Evolutionary conservation across 495 filamentous ascomycete genomes (phyloP).

Genomic region (Lophiotrema nucula): DNA sequence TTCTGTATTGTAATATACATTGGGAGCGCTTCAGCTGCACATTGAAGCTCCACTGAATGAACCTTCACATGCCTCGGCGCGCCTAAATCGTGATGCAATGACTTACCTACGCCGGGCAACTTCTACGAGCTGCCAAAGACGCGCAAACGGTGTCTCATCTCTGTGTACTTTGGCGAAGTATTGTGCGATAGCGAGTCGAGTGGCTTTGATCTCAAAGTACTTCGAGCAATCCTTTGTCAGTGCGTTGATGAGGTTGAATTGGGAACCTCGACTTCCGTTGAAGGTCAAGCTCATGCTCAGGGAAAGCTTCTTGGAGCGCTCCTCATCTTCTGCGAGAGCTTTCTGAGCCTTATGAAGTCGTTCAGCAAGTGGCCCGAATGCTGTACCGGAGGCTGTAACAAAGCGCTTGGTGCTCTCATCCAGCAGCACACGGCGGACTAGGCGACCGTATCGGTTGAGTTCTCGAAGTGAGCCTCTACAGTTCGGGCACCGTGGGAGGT

Average conservation of each 20-base stretch:
- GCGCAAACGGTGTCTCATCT: constrained; percentile 10
- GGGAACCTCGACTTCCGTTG: neutral
- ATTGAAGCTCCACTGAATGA: too few relatives aligned
- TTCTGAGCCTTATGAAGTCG: neutral
- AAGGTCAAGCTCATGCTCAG: neutral
- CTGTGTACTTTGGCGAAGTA: constrained; percentile 36
- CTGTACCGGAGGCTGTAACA: constrained; percentile 50
- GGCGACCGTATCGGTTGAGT: constrained; percentile 64
- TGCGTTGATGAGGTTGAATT: neutral
- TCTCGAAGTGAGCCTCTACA: constrained; percentile 64
- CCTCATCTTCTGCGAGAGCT: neutral
- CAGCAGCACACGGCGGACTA: constrained; percentile 61
- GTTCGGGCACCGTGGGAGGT: constrained; percentile 50
- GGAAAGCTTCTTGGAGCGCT: neutral
- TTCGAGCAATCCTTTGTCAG: constrained; percentile 56
- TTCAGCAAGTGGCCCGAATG: constrained; percentile 40
- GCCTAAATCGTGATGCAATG: neutral
- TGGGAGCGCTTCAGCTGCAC: too few relatives aligned
- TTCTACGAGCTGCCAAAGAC: constrained; percentile 28
- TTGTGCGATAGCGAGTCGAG: constrained; percentile 52
- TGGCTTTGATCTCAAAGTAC: constrained; percentile 43
- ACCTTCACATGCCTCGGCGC: too few relatives aligned
- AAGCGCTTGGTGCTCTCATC: constrained; percentile 71
- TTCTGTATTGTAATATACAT: too few relatives aligned
- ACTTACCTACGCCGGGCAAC: constrained; percentile 37